Percentiles rank a stretch among this genome's conserved stretches.
These are phyloP conservation scores for Trichophyton equinum DNA, from an alignment of 2,329 filamentous ascomycete genomes.

Conservation along the genomic window DNA sequence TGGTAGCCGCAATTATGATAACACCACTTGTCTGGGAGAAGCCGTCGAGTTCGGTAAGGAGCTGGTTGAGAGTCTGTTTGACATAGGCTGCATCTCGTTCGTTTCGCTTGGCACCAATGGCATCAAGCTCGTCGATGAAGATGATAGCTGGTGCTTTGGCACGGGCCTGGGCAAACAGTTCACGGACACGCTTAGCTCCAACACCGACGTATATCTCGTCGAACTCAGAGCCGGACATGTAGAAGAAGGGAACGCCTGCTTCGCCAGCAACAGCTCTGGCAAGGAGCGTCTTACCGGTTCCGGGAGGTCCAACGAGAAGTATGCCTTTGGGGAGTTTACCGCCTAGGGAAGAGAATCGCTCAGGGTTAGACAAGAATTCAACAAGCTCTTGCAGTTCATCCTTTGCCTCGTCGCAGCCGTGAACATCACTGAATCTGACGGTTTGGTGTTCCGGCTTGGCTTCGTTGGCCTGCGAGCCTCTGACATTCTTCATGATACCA, in stretches of 20 bases:
- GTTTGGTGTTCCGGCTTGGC: constrained; percentile 88
- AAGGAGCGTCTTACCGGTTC: constrained; percentile 92
- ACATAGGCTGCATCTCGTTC: constrained; percentile 87
- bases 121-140: constrained; percentile 89
- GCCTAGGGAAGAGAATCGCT: constrained; percentile 84
- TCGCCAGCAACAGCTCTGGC: constrained; percentile 93
- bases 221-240: constrained; percentile 98
- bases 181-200: constrained; percentile 87
- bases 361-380: constrained; percentile 86
- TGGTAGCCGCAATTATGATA: constrained; percentile 91
- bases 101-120: constrained; percentile 87
- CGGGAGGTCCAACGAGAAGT: constrained; percentile 83
- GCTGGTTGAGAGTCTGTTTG: constrained; percentile 94
- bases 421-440: constrained; percentile 82
- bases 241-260: constrained; percentile 97
- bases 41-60: constrained; percentile 91
- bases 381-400: constrained; percentile 95
- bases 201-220: constrained; percentile 98
- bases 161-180: constrained; percentile 74
- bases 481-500: constrained; percentile 65
- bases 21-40: constrained; percentile 92
- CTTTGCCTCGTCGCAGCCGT: constrained; percentile 95
- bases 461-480: constrained; percentile 60
- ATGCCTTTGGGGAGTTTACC: constrained; percentile 97
- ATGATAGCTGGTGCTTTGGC: constrained; percentile 82